Conservation (phyloP, 2,329 filamentous ascomycete species). For the Bipolaris bicolor region DNA sequence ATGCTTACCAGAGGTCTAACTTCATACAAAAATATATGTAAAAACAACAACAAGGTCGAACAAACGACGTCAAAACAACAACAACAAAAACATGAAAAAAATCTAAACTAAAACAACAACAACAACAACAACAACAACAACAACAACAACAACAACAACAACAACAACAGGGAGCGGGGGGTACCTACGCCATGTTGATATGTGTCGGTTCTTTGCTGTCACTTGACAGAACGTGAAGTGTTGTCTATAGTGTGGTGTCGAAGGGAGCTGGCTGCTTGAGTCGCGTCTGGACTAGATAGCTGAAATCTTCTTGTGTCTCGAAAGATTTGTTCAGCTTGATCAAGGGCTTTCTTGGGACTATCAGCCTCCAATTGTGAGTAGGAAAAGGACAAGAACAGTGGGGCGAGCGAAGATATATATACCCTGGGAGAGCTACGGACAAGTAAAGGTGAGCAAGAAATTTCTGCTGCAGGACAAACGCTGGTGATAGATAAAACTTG, state of each 20-base stretch:
- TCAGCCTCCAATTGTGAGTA: constrained; percentile 32
- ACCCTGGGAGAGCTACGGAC: background rate
- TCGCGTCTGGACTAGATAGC: constrained; percentile 41
- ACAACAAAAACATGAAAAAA: too few relatives aligned
- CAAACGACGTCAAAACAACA: too few relatives aligned
- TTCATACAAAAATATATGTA: background rate
- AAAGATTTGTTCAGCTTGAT: constrained; percentile 42
- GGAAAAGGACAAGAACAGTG: constrained; percentile 11
- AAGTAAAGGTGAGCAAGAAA: constrained; percentile 10
- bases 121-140: background rate
- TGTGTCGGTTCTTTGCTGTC: too few relatives aligned
- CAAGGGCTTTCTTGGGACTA: constrained; percentile 34
- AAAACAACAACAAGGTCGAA: background rate
- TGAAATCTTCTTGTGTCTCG: constrained; percentile 35
- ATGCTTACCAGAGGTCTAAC: background rate
- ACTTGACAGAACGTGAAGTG: too few relatives aligned
- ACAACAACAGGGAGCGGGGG: background rate
- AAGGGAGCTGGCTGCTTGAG: constrained; percentile 30
- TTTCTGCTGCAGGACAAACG: background rate
- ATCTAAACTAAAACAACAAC: too few relatives aligned
- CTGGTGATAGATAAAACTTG: background rate
- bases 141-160: too few relatives aligned
- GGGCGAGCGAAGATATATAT: background rate
- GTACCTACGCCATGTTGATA: constrained; percentile 17
- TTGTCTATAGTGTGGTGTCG: background rate